A percentile compares a stretch with the other conserved stretches of the same genome.
Conservation (phyloP, 2,329 filamentous ascomycete species). For the Mariannaea elegans region DNA sequence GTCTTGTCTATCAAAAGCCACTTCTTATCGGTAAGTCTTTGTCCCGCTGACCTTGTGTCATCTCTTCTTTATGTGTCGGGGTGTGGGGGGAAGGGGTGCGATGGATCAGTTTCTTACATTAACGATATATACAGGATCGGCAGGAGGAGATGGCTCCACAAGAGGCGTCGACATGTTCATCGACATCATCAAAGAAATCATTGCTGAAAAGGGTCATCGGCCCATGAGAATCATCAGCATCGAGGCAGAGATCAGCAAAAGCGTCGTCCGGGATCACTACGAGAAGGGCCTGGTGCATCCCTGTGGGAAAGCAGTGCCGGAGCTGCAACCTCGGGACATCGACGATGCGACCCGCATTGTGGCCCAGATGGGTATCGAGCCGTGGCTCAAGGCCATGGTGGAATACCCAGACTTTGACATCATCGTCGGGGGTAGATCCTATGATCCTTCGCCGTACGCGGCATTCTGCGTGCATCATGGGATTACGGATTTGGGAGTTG, state of each 20-base stretch:
- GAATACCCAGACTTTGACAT: conserved; percentile 36
- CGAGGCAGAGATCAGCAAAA: conserved; percentile 43
- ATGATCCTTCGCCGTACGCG: conserved; percentile 52
- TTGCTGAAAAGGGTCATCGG: conserved; percentile 38
- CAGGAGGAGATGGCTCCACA: conserved; percentile 50
- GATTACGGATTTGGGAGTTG: conserved; percentile 43
- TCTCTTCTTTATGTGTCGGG: too few relatives aligned
- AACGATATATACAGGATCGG: too few relatives aligned
- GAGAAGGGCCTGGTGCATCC: conserved; percentile 34
- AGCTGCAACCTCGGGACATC: conserved; percentile 34
- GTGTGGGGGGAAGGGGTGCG: too few relatives aligned
- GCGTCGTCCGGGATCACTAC: conserved; percentile 41
- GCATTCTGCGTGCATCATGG: conserved; percentile 48
- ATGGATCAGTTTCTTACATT: too few relatives aligned
- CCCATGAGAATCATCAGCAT: conserved; percentile 45
- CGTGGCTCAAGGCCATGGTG: conserved; percentile 23
- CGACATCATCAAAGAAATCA: conserved; percentile 48
- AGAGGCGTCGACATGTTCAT: conserved; percentile 51
- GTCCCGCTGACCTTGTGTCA: too few relatives aligned
- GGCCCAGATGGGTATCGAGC: conserved; percentile 37
- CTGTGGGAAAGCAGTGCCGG: conserved; percentile 48
- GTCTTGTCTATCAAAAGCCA: too few relatives aligned
- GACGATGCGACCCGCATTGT: conserved; percentile 32
- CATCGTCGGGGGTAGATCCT: conserved; percentile 45
- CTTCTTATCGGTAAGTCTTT: conserved; percentile 45